phyloP scores from a whole-genome alignment of 2,329 filamentous ascomycete genomes.

The Mycosphaerelloides madeirae region DNA sequence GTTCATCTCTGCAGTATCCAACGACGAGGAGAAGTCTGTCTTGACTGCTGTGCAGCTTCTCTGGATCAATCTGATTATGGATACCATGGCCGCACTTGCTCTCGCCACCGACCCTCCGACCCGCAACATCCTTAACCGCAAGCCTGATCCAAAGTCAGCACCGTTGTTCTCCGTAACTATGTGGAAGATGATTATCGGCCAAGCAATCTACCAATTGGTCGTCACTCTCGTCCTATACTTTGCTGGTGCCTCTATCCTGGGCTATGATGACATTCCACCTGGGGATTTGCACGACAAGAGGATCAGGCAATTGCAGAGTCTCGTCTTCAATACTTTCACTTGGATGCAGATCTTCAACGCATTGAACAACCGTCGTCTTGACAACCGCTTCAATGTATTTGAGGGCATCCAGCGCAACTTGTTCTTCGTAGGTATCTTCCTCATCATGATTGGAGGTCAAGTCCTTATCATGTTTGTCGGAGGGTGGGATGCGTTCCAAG shows the following conservation, averaged over 20 bases:
- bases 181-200: slow-evolving; percentile 99
- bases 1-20: slow-evolving; percentile 80
- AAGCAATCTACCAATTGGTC: slow-evolving; percentile 80
- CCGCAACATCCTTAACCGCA: slow-evolving; percentile 72
- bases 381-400: slow-evolving; percentile 94
- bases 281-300: slow-evolving; percentile 32
- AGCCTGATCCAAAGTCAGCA: slow-evolving; percentile 69
- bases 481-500: slow-evolving; percentile 68
- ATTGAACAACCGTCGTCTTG: slow-evolving; percentile 91
- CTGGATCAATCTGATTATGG: slow-evolving; percentile 98
- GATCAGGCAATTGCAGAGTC: slow-evolving; percentile 61
- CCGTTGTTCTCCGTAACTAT: slow-evolving; percentile 81
- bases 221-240: slow-evolving; percentile 81
- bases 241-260: slow-evolving; percentile 58
- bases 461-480: slow-evolving; percentile 86
- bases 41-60: slow-evolving; percentile 85
- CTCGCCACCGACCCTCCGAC: slow-evolving; percentile 87
- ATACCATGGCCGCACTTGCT: slow-evolving; percentile 84
- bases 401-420: slow-evolving; percentile 79
- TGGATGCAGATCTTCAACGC: slow-evolving; percentile 99
- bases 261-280: slow-evolving; percentile 39
- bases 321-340: slow-evolving; percentile 97
- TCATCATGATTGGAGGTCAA: slow-evolving; percentile 83
- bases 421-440: slow-evolving; percentile 84
- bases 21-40: slow-evolving; percentile 63